phyloP scores from a whole-genome alignment of 192 early-diverging fungal species.

The Entomortierella parvispora region DNA sequence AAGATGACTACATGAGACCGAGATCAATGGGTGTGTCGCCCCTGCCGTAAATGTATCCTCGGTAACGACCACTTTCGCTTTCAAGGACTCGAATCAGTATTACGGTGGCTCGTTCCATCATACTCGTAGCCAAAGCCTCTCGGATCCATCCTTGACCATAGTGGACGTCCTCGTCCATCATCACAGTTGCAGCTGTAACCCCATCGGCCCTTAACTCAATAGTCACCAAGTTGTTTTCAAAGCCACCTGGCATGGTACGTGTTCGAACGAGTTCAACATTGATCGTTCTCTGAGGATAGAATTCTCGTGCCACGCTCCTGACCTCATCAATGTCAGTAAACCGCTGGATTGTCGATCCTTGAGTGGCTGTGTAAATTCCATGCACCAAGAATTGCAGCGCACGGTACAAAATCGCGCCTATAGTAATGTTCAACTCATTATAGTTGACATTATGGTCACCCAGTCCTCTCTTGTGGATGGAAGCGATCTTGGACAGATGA shows the following conservation, averaged over 20 bases:
- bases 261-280: neutral
- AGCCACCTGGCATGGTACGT: neutral
- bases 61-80: neutral
- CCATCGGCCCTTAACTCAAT: neutral
- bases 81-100: neutral
- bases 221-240: conserved; percentile 3
- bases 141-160: neutral
- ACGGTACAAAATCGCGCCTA: conserved; percentile 1
- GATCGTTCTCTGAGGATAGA: neutral
- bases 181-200: neutral
- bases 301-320: neutral
- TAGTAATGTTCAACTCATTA: neutral
- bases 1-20: too few relatives aligned
- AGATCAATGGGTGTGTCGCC: too few relatives aligned
- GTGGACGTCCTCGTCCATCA: neutral
- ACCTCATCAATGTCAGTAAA: neutral
- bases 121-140: neutral
- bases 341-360: neutral
- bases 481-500: neutral
- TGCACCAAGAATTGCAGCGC: neutral
- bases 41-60: neutral
- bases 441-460: neutral
- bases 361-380: neutral
- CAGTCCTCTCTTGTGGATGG: neutral
- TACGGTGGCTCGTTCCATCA: neutral